phyloP scores from a whole-genome alignment of 352 stramenopile species.

The Plasmopara viticola region DNA sequence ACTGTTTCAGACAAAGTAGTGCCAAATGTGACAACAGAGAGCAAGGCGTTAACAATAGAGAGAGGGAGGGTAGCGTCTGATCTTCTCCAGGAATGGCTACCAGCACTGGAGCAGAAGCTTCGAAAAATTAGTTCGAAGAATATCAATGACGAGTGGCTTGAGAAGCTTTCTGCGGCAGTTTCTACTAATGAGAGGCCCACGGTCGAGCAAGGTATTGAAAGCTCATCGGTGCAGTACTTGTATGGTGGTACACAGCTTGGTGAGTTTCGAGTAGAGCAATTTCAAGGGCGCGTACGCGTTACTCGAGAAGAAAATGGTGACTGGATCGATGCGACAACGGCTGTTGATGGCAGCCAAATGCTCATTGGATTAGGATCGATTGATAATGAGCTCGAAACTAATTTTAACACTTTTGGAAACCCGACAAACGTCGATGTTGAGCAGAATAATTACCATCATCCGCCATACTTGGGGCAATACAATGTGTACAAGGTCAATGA shows the following conservation, averaged over 20 bases:
- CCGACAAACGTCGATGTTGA: conserved; percentile 7
- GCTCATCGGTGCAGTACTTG: conserved; percentile 29
- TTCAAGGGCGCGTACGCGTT: conserved; percentile 45
- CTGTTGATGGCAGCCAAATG: conserved; percentile 42
- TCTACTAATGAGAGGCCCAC: not conserved
- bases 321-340: conserved; percentile 53
- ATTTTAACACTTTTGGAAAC: conserved; percentile 27
- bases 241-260: conserved; percentile 53
- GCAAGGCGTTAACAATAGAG: conserved; percentile 9
- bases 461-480: conserved; percentile 31
- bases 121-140: conserved; percentile 19
- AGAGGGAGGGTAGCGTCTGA: conserved; percentile 10
- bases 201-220: conserved; percentile 11
- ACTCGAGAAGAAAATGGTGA: conserved; percentile 58
- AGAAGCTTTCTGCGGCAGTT: conserved; percentile 20
- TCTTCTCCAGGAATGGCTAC: conserved; percentile 44
- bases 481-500: conserved; percentile 39
- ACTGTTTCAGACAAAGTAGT: conserved; percentile 10
- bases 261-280: conserved; percentile 60
- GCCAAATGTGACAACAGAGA: conserved; percentile 1
- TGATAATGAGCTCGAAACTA: conserved; percentile 17
- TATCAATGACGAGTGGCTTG: conserved; percentile 18
- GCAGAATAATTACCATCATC: conserved; percentile 25
- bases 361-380: conserved; percentile 31
- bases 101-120: conserved; percentile 41